Evolutionary conservation across 148 eudicot species (phyloP), one percentile per base, ranked within the genome.

Genomic region (Linanthus parryae): DNA sequence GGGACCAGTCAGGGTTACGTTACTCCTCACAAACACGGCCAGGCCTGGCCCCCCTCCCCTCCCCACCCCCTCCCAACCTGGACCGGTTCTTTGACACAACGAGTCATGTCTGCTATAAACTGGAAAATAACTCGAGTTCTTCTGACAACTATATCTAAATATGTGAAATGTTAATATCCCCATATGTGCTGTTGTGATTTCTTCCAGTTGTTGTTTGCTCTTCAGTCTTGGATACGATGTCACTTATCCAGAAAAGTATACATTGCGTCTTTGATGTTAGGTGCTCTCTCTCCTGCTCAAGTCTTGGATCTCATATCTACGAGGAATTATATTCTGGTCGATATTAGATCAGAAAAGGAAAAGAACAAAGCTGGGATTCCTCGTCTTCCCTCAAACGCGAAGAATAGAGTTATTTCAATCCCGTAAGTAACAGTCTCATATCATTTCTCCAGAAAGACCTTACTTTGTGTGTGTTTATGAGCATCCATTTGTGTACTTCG

Each of bases 321-420:
- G 10, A 79, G 72, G 62, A 84, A 80, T 60, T 69, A 84, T 59
- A 39, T 73, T 26, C 42, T 87, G 80, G 75, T 92, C 44, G 98
- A 92, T 76, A 77, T 87, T 43, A 78, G 96, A 62, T 73, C 96
- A 19, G 99, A 92, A 66, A 88, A 82, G 73, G 99, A 92, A 44
- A 92, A 92, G 72, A 64, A 72, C 78, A 92, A 84, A 70, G 72
- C 88, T 42, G 99, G 99, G 17, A 63, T 92, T 70, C 96, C 99
- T 38, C 80, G 76, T 47, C 95, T 88, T 67, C 99, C 99, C 27
- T 73, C 85, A 21, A 80, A 74, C 69, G 99, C 96, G 40, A 92
- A 92, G 57, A 75, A 70, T 77, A 75, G 75, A 45, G 48, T 84
- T 74, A 72, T 88, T 58, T 68, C 91, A 33, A 72, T 92, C 59